Base-by-base conservation (phyloP, 805 yeast species). In the Cyberlindnera samutprakarnensis region DNA sequence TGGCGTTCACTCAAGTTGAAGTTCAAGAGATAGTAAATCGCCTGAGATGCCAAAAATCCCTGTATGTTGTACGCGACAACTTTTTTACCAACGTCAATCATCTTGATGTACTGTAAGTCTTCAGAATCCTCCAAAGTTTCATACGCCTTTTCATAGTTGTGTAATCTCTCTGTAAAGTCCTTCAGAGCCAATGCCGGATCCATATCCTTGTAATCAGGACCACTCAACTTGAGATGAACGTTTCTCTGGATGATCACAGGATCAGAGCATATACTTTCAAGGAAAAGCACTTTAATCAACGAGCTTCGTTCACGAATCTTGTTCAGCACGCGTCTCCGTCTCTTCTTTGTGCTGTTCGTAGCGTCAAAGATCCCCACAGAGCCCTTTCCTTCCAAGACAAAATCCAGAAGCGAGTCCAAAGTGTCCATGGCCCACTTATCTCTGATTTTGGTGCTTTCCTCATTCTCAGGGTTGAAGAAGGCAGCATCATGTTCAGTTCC, bases 341-440 rank as follows among this genome's bases (percentile, higher is more conserved):
- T 65, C n/a, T 54, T 53, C 41, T 68, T 77, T 3, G 88, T 82
- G 4, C 85, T 75, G 50, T 82, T 82, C 2, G 94, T 82, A 1
- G 92, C 92, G 57, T 82, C 94, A 53, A 82, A 81, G 8, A 90
- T 85, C 3, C 96, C 98, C 7, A 90, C 96, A 6, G 88, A 77
- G 2, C 97, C 97, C 20, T 78, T 74, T 0, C 86, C 94, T 11
- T 73, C 68, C 29, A 87, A 54, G 5, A 92, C 70, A 57, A 84
- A 88, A 44, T 88, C 90, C 22, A 90, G 62, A 34, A 90, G 59
- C 47, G 80, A 82, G 38, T 86, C 90, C 36, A 90, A 61, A 0
- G 98, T 90, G 42, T 90, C 95, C 75, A 81, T 78, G 0, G 98
- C 98, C 97, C 97, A 92, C 54, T 81, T 72, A 49, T 90, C 96